These are phyloP conservation scores for Sporormia fimetaria DNA, from an alignment of 495 filamentous ascomycete species.

Conservation along the genomic window DNA sequence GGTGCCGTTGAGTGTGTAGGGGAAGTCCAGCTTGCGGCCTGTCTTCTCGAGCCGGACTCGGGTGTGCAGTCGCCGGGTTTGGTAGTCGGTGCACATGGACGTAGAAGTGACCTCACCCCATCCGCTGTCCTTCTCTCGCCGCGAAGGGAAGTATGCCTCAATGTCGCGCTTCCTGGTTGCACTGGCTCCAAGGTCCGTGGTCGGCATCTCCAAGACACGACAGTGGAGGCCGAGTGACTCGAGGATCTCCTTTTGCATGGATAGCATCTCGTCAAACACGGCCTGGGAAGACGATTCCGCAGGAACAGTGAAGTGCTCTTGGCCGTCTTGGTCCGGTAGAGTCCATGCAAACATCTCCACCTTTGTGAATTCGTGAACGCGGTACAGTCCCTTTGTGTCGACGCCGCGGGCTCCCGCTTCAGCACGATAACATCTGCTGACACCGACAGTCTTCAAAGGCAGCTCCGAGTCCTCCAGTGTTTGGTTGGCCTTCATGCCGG, in stretches of 20 bases:
- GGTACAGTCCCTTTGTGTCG: constrained; percentile 88
- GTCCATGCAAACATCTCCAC: constrained; percentile 95
- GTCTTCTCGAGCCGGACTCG: constrained; percentile 44
- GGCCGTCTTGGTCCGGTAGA: constrained; percentile 32
- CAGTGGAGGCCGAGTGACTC: constrained; percentile 66
- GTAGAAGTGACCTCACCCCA: constrained; percentile 92
- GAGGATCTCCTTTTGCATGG: constrained; percentile 76
- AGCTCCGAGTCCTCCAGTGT: constrained; percentile 50
- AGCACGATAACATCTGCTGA: constrained; percentile 82
- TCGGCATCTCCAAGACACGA: constrained; percentile 86
- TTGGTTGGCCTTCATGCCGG: constrained; percentile 73
- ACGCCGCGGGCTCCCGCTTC: constrained; percentile 83
- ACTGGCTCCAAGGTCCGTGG: constrained; percentile 73
- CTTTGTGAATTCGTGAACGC: constrained; percentile 98
- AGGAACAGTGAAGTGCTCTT: constrained; percentile 15
- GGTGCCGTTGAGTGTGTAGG: constrained; percentile 88
- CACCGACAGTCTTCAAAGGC: constrained; percentile 68
- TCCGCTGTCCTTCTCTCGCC: constrained; percentile 57
- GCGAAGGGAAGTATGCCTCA: constrained; percentile 84
- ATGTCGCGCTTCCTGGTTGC: constrained; percentile 83
- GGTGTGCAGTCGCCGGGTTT: constrained; percentile 70
- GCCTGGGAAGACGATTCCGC: constrained; percentile 11
- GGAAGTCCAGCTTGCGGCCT: constrained; percentile 34
- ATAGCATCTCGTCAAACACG: constrained; percentile 71
- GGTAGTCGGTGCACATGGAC: constrained; percentile 91